Evolutionary conservation across 1,284 basidiomycete genomes (phyloP).

Genomic region (Leccinum insolens): DNA sequence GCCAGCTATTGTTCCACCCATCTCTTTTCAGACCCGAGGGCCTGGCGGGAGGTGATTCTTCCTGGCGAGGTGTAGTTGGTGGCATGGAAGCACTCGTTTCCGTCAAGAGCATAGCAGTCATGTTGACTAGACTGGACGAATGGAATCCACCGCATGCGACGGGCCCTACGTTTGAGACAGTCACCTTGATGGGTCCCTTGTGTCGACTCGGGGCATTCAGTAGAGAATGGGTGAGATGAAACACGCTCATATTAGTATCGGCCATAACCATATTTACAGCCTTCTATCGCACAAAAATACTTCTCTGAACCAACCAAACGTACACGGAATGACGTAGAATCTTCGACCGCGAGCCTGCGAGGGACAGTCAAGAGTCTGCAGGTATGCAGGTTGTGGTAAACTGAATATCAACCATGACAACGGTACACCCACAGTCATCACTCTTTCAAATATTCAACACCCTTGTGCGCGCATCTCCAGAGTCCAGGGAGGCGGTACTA

Average conservation of each 20-base stretch:
- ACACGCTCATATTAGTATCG: background rate
- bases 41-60: slow-evolving; percentile 66
- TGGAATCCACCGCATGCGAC: slow-evolving; percentile 69
- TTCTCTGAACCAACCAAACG: slow-evolving; percentile 86
- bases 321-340: slow-evolving; percentile 75
- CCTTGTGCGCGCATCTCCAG: slow-evolving; percentile 82
- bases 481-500: slow-evolving; percentile 84
- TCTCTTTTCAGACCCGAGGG: slow-evolving; percentile 67
- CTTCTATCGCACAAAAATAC: slow-evolving; percentile 75
- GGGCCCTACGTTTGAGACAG: slow-evolving; percentile 63
- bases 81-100: slow-evolving; percentile 83
- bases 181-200: slow-evolving; percentile 79
- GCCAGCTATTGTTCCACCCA: slow-evolving; percentile 59
- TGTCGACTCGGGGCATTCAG: slow-evolving; percentile 83
- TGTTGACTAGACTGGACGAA: slow-evolving; percentile 72
- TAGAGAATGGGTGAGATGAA: slow-evolving; percentile 78
- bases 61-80: slow-evolving; percentile 86
- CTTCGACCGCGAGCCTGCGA: slow-evolving; percentile 81
- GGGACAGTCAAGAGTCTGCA: slow-evolving; percentile 83
- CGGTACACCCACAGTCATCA: slow-evolving; percentile 50
- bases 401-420: slow-evolving; percentile 8
- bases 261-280: slow-evolving; percentile 49
- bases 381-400: slow-evolving; percentile 40
- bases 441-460: slow-evolving; percentile 91
- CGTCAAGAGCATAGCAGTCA: slow-evolving; percentile 81